phyloP scores from a whole-genome alignment of 192 early-diverging fungal genomes.

The Podila horticola region DNA sequence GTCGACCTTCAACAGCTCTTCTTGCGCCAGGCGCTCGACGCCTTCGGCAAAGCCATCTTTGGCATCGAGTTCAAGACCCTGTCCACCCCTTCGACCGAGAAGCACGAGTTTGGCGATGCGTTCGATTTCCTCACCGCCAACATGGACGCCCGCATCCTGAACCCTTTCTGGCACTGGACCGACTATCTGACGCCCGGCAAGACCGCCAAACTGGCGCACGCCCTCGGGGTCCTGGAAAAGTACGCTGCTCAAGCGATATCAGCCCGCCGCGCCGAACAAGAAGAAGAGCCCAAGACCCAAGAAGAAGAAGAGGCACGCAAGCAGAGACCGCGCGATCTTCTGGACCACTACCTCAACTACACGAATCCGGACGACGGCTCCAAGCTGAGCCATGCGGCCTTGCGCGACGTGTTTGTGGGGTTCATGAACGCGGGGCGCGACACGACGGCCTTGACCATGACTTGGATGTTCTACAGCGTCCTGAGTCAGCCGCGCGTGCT shows the following conservation, averaged over 20 bases:
- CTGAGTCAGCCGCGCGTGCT: conserved; percentile 36
- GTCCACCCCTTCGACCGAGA: neutral
- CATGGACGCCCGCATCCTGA: too few relatives aligned
- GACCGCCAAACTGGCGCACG: too few relatives aligned
- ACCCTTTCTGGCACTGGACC: too few relatives aligned
- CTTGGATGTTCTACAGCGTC: conserved; percentile 59
- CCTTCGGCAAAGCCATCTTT: conserved; percentile 22
- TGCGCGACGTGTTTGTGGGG: neutral
- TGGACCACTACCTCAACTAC: neutral
- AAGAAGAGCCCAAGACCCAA: neutral
- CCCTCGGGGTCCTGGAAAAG: neutral
- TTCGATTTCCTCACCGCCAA: too few relatives aligned
- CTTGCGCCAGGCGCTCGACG: conserved; percentile 32
- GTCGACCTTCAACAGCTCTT: conserved; percentile 53
- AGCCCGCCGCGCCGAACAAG: neutral
- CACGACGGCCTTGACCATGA: conserved; percentile 57
- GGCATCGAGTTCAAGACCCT: conserved; percentile 11
- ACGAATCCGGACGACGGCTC: neutral
- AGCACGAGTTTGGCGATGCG: conserved; percentile 49
- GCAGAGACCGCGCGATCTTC: neutral
- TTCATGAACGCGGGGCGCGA: conserved; percentile 55
- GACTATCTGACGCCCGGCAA: neutral
- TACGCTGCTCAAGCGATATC: neutral
- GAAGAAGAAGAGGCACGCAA: neutral
- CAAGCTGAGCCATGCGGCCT: conserved; percentile 3